A percentile compares a stretch with the other conserved stretches of the same genome.
These are phyloP conservation scores for Barnettozyma californica DNA, from an alignment of 805 yeast species.

Conservation along the genomic window DNA sequence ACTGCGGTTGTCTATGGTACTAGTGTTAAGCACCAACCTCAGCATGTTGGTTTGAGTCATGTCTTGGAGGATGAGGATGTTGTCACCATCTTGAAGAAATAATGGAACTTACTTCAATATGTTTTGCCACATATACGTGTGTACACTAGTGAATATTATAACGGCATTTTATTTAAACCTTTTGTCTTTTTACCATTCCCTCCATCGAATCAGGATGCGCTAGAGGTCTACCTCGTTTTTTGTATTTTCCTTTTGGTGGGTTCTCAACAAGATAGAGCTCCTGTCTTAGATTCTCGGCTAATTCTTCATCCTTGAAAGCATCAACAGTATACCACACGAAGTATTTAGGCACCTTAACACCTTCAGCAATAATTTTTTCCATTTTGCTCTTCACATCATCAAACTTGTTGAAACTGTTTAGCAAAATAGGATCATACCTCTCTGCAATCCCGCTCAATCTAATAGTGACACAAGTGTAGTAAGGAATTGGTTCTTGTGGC, in stretches of 20 bases:
- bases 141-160: not conserved
- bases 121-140: not conserved
- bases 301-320: conserved; percentile 60
- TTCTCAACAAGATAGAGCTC: conserved; percentile 52
- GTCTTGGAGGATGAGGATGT: conserved; percentile 92
- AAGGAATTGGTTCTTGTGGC: conserved; percentile 32
- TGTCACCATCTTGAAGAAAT: conserved; percentile 84
- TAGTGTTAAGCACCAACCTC: conserved; percentile 97
- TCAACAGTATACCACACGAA: conserved; percentile 83
- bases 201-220: not conserved
- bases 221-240: conserved; percentile 19
- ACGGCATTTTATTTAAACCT: conserved; percentile 1
- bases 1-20: conserved; percentile 90
- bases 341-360: conserved; percentile 54
- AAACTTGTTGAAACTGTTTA: conserved; percentile 56
- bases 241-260: conserved; percentile 32
- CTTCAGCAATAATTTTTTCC: conserved; percentile 54
- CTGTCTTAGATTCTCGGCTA: conserved; percentile 60
- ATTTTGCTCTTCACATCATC: conserved; percentile 55
- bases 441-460: conserved; percentile 60
- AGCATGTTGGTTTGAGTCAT: conserved; percentile 86
- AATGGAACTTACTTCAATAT: conserved; percentile 5
- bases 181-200: conserved; percentile 1
- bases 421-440: conserved; percentile 56
- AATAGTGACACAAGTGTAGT: conserved; percentile 60